phyloP scores from a whole-genome alignment of 192 early-diverging fungal species.

The Chytriomyces confervae region DNA sequence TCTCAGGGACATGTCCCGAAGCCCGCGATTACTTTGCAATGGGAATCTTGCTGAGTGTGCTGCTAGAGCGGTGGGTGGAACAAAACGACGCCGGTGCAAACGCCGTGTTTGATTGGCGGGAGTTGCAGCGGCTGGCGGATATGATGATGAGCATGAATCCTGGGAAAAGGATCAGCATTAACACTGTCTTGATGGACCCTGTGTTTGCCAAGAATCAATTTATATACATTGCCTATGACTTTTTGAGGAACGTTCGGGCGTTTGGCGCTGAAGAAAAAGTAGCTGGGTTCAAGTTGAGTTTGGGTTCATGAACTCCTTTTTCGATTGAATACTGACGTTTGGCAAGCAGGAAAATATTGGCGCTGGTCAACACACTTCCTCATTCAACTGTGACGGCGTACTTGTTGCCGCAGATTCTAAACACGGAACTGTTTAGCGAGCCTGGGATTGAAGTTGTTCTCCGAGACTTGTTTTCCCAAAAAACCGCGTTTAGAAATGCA shows the following conservation, averaged over 20 bases:
- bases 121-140: constrained; percentile 40
- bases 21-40: constrained; percentile 41
- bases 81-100: not conserved
- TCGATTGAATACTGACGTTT: not conserved
- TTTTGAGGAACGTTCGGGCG: constrained; percentile 40
- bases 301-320: not conserved
- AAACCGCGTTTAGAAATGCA: not conserved
- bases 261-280: constrained; percentile 35
- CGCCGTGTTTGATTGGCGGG: constrained; percentile 37
- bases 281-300: constrained; percentile 35
- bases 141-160: constrained; percentile 29
- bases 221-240: constrained; percentile 40
- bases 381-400: constrained; percentile 38
- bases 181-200: constrained; percentile 27
- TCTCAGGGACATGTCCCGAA: not conserved
- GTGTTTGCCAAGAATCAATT: constrained; percentile 49
- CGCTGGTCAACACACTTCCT: constrained; percentile 33
- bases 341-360: constrained; percentile 27
- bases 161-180: constrained; percentile 9
- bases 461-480: constrained; percentile 38
- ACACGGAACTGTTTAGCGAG: constrained; percentile 37
- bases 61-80: constrained; percentile 25
- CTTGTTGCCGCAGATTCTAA: constrained; percentile 44
- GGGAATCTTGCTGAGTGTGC: constrained; percentile 35
- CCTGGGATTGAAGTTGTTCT: constrained; percentile 42